Evolutionary conservation across 169 alveolate genomes (phyloP), one percentile per base, ranked within the genome.

Genomic region (Plasmodium cynomolgi): DNA sequence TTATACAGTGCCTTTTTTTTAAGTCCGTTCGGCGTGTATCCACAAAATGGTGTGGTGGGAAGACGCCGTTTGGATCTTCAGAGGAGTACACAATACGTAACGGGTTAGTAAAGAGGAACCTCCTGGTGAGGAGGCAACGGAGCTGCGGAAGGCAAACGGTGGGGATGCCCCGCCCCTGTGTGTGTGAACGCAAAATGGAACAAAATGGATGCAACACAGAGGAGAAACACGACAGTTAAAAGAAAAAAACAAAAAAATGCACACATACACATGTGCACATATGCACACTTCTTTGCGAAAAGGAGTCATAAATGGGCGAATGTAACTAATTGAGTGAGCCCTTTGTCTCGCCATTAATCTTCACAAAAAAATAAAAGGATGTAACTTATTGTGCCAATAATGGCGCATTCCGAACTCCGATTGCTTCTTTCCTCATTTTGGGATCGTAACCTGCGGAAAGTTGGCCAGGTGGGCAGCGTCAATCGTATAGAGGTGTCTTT

Each of bases 371-470:
- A 77, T 1, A 68, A 68, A 68, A 68, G 31, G n/a, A 68, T 8
- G 17, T 68, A 29, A 29, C 41, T 68, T 26, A 77, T 81, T 90
- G 62, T 81, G 23, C 82, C 83, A 90, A 41, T 54, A 90, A 81
- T 13, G 94, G 15, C 39, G 37, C 8, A 37, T 79, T 79, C 44
- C 81, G 56, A 41, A 13, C 39, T 41, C 44, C 83, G 26, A 68
- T 80, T 39, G 72, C 34, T 41, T 90, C 91, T 37, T 90, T 90
- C 73, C 39, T 81, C 54, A 58, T 81, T 90, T 90, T 79, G 7
- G 94, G 94, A 31, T 90, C 94, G 50, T 90, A 90, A 54, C 73
- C 94, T 90, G 39, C n/a, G 34, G 83, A 44, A 41, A 11, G 23
- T 83, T 39, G 17, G 6, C 15, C 41, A 83, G 47, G 75, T 31